A percentile compares a stretch with the other conserved stretches of the same genome.
phyloP scores from a whole-genome alignment of 192 early-diverging fungal genomes.

The Radiomyces spectabilis region DNA sequence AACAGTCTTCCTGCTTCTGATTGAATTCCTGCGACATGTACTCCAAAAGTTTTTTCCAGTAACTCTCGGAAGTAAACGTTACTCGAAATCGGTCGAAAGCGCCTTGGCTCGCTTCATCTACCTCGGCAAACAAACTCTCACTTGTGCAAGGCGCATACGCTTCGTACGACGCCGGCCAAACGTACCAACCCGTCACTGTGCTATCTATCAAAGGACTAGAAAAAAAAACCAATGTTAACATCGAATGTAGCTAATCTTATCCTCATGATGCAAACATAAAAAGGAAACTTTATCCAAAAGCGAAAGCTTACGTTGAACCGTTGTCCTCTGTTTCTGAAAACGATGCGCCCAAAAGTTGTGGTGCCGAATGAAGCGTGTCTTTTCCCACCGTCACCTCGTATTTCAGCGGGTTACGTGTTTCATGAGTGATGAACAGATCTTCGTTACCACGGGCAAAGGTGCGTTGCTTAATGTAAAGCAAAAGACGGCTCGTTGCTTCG shows the following conservation, averaged over 20 bases:
- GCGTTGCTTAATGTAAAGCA: constrained; percentile 68
- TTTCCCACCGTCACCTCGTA: no score
- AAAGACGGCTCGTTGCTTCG: constrained; percentile 46
- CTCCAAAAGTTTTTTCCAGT: constrained; percentile 60
- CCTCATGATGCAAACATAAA: no score
- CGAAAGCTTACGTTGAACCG: no score
- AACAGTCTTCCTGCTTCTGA: constrained; percentile 54
- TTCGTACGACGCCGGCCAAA: constrained; percentile 60
- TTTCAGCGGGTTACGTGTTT: constrained; percentile 36
- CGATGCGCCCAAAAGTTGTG: no score
- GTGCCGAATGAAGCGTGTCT: no score
- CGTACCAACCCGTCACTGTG: constrained; percentile 67
- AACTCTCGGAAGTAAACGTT: constrained; percentile 43
- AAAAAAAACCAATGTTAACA: no score
- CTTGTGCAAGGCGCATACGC: constrained; percentile 38
- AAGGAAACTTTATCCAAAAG: no score
- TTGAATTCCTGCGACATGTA: constrained; percentile 65
- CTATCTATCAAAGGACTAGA: constrained; percentile 53
- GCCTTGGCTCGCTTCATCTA: constrained; percentile 50
- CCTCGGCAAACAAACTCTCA: constrained; percentile 31
- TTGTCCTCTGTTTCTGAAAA: no score
- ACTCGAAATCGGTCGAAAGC: constrained; percentile 47
- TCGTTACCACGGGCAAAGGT: constrained; percentile 42
- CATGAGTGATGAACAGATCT: constrained; percentile 32
- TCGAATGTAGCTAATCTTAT: no score